Conservation (phyloP, 768 basidiomycete genomes). For the Macrolepiota fuliginosa region DNA sequence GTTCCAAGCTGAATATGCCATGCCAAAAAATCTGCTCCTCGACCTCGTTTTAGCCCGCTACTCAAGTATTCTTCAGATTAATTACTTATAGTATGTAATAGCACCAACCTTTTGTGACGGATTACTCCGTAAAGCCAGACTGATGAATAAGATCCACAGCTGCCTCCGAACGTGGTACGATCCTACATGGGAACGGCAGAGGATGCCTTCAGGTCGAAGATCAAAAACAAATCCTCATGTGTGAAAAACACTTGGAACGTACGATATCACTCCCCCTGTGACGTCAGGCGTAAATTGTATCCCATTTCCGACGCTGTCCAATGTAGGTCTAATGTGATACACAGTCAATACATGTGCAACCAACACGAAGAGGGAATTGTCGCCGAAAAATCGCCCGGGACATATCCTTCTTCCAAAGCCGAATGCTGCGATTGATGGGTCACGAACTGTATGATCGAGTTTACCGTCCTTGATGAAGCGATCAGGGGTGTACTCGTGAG, state of each 20-base stretch:
- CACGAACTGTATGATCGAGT: neutral
- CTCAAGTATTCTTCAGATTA: too few relatives aligned
- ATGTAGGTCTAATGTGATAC: constrained; percentile 17
- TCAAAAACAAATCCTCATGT: neutral
- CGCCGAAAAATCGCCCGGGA: constrained; percentile 19
- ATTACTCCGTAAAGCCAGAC: neutral
- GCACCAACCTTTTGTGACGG: too few relatives aligned
- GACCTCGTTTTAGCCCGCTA: too few relatives aligned
- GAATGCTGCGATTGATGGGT: constrained; percentile 10
- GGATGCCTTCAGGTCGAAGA: neutral
- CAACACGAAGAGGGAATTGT: constrained; percentile 16
- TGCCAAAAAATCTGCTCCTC: too few relatives aligned
- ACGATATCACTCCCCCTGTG: neutral
- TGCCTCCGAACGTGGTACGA: constrained; percentile 4
- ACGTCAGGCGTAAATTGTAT: constrained; percentile 12
- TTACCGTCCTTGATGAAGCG: constrained; percentile 16
- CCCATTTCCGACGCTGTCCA: constrained; percentile 18
- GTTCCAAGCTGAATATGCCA: too few relatives aligned
- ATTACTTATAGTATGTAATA: too few relatives aligned
- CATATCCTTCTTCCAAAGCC: constrained; percentile 17
- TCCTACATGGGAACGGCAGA: constrained; percentile 10
- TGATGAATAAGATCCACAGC: constrained; percentile 7
- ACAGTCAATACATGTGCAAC: constrained; percentile 17
- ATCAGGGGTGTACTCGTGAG: constrained; percentile 14
- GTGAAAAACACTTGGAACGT: too few relatives aligned